phyloP scores from a whole-genome alignment of 805 yeast genomes.

The Wickerhamomyces sydowiorum region DNA sequence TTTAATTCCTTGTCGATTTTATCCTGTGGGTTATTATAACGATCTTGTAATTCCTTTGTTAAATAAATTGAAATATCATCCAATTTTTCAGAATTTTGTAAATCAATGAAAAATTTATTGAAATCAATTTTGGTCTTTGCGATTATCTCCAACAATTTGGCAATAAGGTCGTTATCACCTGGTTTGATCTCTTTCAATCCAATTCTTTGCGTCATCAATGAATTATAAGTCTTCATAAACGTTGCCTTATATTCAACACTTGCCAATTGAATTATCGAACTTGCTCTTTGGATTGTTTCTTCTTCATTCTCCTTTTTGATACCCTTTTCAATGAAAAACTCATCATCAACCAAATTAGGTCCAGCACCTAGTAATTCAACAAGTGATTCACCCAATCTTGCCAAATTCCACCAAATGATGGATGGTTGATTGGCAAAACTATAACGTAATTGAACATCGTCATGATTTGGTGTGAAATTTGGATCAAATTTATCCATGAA shows the following conservation, averaged over 20 bases:
- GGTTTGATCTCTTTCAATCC: conserved; percentile 49
- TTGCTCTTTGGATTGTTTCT: conserved; percentile 53
- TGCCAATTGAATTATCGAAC: conserved; percentile 53
- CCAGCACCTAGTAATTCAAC: conserved; percentile 80
- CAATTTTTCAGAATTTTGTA: conserved; percentile 45
- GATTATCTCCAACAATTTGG: conserved; percentile 48
- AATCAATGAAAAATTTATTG: conserved; percentile 65
- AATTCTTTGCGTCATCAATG: conserved; percentile 55
- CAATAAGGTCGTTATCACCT: conserved; percentile 29
- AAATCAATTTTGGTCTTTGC: conserved; percentile 65
- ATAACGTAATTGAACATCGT: conserved; percentile 68
- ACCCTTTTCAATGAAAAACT: conserved; percentile 34
- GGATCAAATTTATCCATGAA: conserved; percentile 84
- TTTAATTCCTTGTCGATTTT: conserved; percentile 29
- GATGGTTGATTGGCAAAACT: conserved; percentile 81
- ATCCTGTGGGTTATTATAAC: conserved; percentile 21
- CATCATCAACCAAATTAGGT: conserved; percentile 39
- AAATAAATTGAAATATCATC: conserved; percentile 25
- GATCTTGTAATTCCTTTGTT: conserved; percentile 16
- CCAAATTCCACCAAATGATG: conserved; percentile 89
- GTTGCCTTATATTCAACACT: conserved; percentile 60
- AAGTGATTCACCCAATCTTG: conserved; percentile 76
- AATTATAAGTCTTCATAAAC: conserved; percentile 54
- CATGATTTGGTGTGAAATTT: conserved; percentile 82
- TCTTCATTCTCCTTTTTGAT: conserved; percentile 45